Conservation (phyloP, 2,329 filamentous ascomycete genomes). For the Colletotrichum australisinense region DNA sequence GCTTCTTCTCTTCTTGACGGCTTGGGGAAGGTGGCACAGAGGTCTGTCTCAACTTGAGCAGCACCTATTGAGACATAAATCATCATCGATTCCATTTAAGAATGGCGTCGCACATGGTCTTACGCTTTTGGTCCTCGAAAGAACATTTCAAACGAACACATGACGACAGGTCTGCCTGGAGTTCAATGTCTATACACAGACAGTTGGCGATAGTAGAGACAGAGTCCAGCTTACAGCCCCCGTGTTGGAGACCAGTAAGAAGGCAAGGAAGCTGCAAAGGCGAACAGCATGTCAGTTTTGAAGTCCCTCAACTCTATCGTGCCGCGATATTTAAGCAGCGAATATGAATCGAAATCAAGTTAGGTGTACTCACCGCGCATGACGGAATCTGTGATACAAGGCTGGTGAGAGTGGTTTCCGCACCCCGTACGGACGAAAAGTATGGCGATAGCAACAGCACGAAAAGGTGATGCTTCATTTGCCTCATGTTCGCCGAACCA, state of each 20-base stretch:
- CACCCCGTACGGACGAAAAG: background rate
- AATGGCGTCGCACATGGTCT: background rate
- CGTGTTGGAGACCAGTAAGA: background rate
- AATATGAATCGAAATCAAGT: background rate
- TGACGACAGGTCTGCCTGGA: background rate
- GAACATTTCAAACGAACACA: background rate
- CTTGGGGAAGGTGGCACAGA: background rate
- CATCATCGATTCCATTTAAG: background rate
- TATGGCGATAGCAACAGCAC: background rate
- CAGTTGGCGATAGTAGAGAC: background rate
- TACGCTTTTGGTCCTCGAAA: background rate
- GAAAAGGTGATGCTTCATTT: background rate
- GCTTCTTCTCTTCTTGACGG: background rate
- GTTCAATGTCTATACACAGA: background rate
- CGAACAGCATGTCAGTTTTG: background rate
- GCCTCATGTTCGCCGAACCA: background rate
- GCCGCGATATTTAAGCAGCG: no score
- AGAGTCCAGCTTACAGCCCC: background rate
- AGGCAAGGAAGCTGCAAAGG: background rate
- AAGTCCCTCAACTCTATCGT: no score
- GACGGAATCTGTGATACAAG: background rate
- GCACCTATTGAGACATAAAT: background rate
- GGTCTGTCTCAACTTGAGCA: background rate
- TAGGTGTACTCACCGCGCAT: background rate
- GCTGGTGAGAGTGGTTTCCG: background rate